Percentiles rank a stretch among this genome's conserved stretches.
phyloP scores from a whole-genome alignment of 306 rosid species.

The Dalbergia oliveri region DNA sequence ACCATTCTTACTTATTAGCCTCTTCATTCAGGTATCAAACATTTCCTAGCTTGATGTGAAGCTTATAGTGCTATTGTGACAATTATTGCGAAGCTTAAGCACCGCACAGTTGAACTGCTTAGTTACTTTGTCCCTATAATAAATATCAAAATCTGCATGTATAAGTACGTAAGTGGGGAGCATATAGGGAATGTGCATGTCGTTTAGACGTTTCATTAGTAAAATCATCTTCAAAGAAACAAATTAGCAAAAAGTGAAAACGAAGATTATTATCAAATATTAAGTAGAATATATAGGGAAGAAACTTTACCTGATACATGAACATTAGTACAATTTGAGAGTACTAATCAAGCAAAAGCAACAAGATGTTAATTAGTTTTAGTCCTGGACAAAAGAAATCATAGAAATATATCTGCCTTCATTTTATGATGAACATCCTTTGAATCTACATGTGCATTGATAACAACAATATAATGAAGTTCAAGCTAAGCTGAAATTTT shows the following conservation, averaged over 20 bases:
- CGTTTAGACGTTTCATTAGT: neutral
- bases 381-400: too few relatives aligned
- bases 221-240: neutral
- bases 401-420: too few relatives aligned
- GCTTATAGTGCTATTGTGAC: neutral
- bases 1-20: neutral
- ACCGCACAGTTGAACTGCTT: neutral
- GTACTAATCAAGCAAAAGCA: too few relatives aligned
- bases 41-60: neutral
- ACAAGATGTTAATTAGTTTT: too few relatives aligned
- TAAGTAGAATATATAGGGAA: neutral
- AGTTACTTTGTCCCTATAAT: neutral
- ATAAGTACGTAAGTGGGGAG: neutral
- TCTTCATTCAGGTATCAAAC: constrained; percentile 28
- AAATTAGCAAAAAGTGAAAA: neutral
- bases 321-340: neutral
- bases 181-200: neutral
- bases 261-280: neutral
- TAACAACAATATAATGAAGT: too few relatives aligned
- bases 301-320: neutral
- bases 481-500: too few relatives aligned
- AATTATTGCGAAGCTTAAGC: constrained; percentile 5
- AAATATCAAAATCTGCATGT: neutral
- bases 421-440: too few relatives aligned
- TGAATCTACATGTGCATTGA: too few relatives aligned